Conservation (phyloP, 352 stramenopile species). For the Phytophthora europaea region DNA sequence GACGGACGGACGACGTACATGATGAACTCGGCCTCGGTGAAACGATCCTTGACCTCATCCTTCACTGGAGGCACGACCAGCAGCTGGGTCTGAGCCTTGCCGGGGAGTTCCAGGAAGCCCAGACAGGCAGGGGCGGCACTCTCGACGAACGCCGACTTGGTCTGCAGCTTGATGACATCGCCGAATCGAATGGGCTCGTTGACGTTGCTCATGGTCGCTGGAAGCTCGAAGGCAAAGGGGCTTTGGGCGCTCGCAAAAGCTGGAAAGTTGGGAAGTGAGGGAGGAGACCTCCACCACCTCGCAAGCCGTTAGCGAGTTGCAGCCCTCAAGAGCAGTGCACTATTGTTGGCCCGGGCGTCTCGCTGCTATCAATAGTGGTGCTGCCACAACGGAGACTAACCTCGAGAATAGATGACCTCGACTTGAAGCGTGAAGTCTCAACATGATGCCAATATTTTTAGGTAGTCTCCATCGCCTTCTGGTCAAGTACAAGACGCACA, state of each 20-base stretch:
- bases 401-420: constrained; percentile 1
- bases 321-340: neutral
- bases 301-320: constrained; percentile 18
- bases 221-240: constrained; percentile 8
- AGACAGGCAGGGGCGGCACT: constrained; percentile 27
- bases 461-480: constrained; percentile 4
- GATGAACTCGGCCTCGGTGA: constrained; percentile 74
- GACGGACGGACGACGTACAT: constrained; percentile 49
- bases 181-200: constrained; percentile 58
- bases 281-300: constrained; percentile 1
- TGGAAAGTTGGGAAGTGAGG: constrained; percentile 46
- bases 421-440: constrained; percentile 12
- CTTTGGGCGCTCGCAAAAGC: constrained; percentile 20
- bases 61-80: constrained; percentile 68
- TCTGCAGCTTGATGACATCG: constrained; percentile 60
- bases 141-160: constrained; percentile 47
- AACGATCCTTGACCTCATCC: constrained; percentile 47
- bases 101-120: constrained; percentile 66
- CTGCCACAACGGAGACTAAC: neutral
- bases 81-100: constrained; percentile 47
- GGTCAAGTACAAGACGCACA: constrained; percentile 3
- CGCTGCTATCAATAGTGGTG: constrained; percentile 37
- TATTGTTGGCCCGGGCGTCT: constrained; percentile 21
- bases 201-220: constrained; percentile 35
- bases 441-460: constrained; percentile 17